Percentiles rank a stretch among this genome's conserved stretches.
These are phyloP conservation scores for Cytospora mali DNA, from an alignment of 2,329 filamentous ascomycete genomes.

Conservation along the genomic window DNA sequence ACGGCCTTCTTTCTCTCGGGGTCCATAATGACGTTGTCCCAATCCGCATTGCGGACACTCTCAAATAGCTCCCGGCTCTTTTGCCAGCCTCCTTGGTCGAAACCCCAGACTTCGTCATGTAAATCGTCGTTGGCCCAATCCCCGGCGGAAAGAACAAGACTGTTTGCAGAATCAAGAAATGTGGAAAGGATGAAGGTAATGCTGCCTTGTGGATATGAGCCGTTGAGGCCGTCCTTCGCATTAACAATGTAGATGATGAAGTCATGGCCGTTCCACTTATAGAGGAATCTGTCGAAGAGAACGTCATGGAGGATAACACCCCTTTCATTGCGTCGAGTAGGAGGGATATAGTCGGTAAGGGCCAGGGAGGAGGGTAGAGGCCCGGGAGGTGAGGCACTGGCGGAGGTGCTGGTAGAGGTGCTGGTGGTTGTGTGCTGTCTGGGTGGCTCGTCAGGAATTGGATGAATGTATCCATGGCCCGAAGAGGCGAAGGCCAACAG, in stretches of 20 bases:
- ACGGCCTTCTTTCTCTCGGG: conserved; percentile 65
- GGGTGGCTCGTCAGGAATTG: conserved; percentile 35
- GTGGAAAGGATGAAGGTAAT: conserved; percentile 8
- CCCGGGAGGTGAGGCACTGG: background rate
- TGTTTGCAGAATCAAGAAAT: conserved; percentile 1
- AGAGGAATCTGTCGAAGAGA: conserved; percentile 47
- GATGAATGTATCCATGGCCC: conserved; percentile 41
- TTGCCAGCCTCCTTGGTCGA: conserved; percentile 63
- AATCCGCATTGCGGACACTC: conserved; percentile 57
- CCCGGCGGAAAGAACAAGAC: conserved; percentile 52
- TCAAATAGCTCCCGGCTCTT: conserved; percentile 64
- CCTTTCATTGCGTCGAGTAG: conserved; percentile 44
- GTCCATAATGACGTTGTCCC: conserved; percentile 70
- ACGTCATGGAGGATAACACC: conserved; percentile 40
- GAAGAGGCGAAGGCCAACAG: conserved; percentile 47
- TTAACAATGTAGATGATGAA: conserved; percentile 49
- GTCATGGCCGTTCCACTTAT: conserved; percentile 45
- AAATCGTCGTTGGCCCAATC: conserved; percentile 58
- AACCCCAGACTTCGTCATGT: conserved; percentile 68
- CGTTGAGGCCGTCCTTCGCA: conserved; percentile 31
- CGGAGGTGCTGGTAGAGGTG: too few relatives aligned
- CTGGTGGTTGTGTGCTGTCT: background rate
- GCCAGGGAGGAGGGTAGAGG: conserved; percentile 40
- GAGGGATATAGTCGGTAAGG: conserved; percentile 45
- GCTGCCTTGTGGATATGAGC: conserved; percentile 11